These are phyloP conservation scores for Coelastrella sp. DNA, from an alignment of 139 green algal genomes.

Conservation along the genomic window DNA sequence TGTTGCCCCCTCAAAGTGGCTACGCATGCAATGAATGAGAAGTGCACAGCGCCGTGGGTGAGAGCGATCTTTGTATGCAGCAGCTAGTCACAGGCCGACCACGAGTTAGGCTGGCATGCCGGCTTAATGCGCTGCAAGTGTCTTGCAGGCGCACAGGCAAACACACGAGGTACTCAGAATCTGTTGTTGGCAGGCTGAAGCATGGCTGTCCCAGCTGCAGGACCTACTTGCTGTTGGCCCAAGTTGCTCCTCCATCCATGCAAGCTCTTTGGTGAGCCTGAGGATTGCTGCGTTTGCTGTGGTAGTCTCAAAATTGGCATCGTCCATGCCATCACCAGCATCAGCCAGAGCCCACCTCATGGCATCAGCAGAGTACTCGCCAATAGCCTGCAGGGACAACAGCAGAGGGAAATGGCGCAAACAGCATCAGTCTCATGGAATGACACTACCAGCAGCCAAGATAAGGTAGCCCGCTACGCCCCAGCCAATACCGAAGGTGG, in stretches of 20 bases:
- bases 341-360: conserved; percentile 96
- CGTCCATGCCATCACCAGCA: conserved; percentile 96
- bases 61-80: conserved; percentile 24
- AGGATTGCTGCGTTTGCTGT: conserved; percentile 97
- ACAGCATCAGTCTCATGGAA: no score
- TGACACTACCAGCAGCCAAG: no score
- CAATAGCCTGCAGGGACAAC: conserved; percentile 44
- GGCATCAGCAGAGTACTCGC: conserved; percentile 92
- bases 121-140: conserved; percentile 48
- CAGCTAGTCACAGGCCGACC: conserved; percentile 43
- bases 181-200: not conserved
- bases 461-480: no score
- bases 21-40: not conserved
- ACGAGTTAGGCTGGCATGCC: conserved; percentile 36
- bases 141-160: not conserved
- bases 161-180: no score
- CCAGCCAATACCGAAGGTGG: no score
- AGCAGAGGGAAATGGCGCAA: not conserved
- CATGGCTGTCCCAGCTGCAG: not conserved
- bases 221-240: conserved; percentile 41
- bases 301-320: conserved; percentile 98
- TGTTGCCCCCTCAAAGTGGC: conserved; percentile 48
- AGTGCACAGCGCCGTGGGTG: conserved; percentile 36
- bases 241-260: conserved; percentile 93
- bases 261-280: conserved; percentile 91